phyloP scores from a whole-genome alignment of 208 protist genomes.

The Leishmania major region DNA sequence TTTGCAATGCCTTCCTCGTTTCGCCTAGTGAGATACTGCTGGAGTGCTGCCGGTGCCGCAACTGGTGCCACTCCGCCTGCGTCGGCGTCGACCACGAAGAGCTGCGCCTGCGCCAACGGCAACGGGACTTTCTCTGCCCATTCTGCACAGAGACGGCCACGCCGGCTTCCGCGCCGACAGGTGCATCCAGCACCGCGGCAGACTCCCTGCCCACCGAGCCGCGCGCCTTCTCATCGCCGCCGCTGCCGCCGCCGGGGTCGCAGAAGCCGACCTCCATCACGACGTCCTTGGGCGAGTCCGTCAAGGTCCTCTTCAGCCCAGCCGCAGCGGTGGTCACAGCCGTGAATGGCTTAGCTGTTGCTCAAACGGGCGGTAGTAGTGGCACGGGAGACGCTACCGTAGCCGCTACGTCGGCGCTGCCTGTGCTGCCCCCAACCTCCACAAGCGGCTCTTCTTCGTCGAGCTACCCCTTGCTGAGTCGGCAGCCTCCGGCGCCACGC shows the following conservation, averaged over 20 bases:
- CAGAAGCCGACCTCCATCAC: constrained; percentile 14
- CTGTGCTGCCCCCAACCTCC: constrained; percentile 6
- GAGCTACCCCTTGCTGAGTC: constrained; percentile 8
- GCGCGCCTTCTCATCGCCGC: not conserved
- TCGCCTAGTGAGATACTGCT: constrained; percentile 58
- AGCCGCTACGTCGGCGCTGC: constrained; percentile 7
- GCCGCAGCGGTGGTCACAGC: not conserved
- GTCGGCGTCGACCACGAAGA: constrained; percentile 70
- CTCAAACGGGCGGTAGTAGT: not conserved
- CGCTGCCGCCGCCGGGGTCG: not conserved
- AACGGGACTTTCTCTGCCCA: constrained; percentile 57
- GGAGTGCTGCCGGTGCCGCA: constrained; percentile 67
- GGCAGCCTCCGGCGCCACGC: constrained; percentile 46
- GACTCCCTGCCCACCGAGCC: not conserved
- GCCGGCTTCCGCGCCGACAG: not conserved
- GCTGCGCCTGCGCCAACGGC: constrained; percentile 36
- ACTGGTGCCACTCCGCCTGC: constrained; percentile 81
- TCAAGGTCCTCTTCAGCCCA: constrained; percentile 10
- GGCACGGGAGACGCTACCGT: not conserved
- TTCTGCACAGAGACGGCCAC: constrained; percentile 39
- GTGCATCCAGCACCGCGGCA: not conserved
- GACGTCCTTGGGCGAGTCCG: constrained; percentile 25
- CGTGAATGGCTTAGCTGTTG: not conserved
- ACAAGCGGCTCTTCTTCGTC: not conserved
- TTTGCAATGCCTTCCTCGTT: constrained; percentile 76